Conservation (phyloP, 768 basidiomycete species). For the Nidularia sp. region DNA sequence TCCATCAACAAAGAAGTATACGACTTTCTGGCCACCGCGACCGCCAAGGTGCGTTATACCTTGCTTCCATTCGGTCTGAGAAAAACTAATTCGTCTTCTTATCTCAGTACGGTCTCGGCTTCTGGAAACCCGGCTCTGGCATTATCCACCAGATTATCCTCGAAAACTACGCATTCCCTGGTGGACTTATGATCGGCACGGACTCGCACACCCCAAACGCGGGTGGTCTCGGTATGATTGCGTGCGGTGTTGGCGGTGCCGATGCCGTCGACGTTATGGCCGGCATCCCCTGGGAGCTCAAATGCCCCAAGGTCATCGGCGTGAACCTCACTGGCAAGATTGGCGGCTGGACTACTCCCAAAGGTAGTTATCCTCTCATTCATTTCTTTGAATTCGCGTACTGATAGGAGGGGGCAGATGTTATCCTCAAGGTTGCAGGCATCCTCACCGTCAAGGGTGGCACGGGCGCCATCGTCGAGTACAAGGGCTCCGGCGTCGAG, state of each 20-base stretch:
- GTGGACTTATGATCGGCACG: conserved; percentile 99
- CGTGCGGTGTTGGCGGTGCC: conserved; percentile 98
- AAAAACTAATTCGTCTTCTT: neutral
- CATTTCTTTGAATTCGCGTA: conserved; percentile 4
- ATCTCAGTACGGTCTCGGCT: conserved; percentile 90
- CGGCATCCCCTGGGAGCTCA: conserved; percentile 96
- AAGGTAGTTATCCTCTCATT: conserved; percentile 49
- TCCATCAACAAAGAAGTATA: conserved; percentile 98
- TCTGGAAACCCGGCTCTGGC: conserved; percentile 99
- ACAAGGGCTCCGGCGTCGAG: conserved; percentile 91
- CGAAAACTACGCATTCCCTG: conserved; percentile 99
- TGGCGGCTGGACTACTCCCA: conserved; percentile 95
- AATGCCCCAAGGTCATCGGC: conserved; percentile 99
- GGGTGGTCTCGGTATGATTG: conserved; percentile 98
- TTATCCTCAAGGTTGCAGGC: conserved; percentile 98
- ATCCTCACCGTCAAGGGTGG: conserved; percentile 99
- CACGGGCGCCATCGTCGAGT: conserved; percentile 98
- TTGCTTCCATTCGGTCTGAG: neutral
- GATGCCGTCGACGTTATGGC: conserved; percentile 99
- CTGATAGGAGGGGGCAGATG: conserved; percentile 46
- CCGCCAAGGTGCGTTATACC: conserved; percentile 66
- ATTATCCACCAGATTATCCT: conserved; percentile 99
- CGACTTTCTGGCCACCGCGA: conserved; percentile 96
- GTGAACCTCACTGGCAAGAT: conserved; percentile 96
- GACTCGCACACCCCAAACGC: conserved; percentile 99